Base-by-base conservation (phyloP, 2,329 filamentous ascomycete species). In the Botrytis fragariae region DNA sequence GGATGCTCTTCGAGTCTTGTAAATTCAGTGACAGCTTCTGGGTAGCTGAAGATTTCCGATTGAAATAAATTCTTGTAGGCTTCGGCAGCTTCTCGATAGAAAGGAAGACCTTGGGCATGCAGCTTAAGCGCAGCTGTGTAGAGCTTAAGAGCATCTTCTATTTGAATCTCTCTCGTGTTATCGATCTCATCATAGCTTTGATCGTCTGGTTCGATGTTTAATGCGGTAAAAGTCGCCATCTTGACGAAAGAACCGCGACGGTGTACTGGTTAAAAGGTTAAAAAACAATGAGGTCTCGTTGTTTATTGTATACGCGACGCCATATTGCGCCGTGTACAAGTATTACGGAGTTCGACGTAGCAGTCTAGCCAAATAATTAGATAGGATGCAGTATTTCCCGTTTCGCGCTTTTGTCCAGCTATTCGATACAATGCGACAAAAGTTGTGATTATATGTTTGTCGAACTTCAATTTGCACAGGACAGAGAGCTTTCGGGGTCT, bases 161-260 rank as follows among this genome's bases (percentile, higher is more conserved):
- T 95, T 86, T 92, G 95, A 70, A 99, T 90, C 82, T 98, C 95
- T 82, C 95, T 96, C 48, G 95, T 97, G 79, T 96, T 94, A 82
- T 99, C 96, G 80, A 97, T 86, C 83, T 98, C 95, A 79, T 97
- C 93, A 81, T 97, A 94, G 76, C 92, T 86, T 73, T 93, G 93
- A 80, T 97, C 93, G 83, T 98, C 96, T 16, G 93, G 92, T 83
- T 98, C 95, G 83, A 98, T 89, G 82, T 99, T 99, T 82, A 98
- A 90, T 71, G 95, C 93, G 79, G 92, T 90, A 84, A 97, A 98
- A 37, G 68, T 72, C 35, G 79, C 79, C 78, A 65, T 59, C 16
- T 48, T 39, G 9, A 14, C 18, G 16, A 29, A 18, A 42, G 35
- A 32, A 68, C 9, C 10, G 48, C 35, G 48, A 68, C 9, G n/a